These are phyloP conservation scores for Yamadazyma sp. DNA, from an alignment of 1,139 yeast species.

Conservation along the genomic window DNA sequence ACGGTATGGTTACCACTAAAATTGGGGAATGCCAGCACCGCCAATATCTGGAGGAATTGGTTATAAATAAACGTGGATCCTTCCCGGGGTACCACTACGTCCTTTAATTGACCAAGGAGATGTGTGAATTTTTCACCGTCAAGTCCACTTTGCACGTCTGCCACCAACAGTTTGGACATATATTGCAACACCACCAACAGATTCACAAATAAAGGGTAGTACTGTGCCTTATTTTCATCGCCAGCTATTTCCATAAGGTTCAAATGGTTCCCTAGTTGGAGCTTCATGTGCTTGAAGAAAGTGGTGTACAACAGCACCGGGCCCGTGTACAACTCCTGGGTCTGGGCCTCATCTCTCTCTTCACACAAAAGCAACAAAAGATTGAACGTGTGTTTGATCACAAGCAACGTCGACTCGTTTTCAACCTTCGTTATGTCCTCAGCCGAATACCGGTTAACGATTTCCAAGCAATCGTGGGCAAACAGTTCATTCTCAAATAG, in stretches of 20 bases:
- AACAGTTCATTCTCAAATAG: slow-evolving; percentile 14
- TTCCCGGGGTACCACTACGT: slow-evolving; percentile 13
- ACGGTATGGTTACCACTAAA: slow-evolving; percentile 6
- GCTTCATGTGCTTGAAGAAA: slow-evolving; percentile 20
- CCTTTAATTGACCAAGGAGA: slow-evolving; percentile 4
- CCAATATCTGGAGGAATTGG: slow-evolving; percentile 14
- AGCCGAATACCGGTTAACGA: slow-evolving; percentile 10
- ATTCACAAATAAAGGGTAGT: slow-evolving; percentile 9
- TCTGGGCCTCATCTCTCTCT: slow-evolving; percentile 12
- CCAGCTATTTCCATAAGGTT: slow-evolving; percentile 12
- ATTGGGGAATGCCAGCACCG: slow-evolving; percentile 10
- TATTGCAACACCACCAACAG: slow-evolving; percentile 11
- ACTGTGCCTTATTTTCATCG: slow-evolving; percentile 14
- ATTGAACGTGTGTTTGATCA: slow-evolving; percentile 20
- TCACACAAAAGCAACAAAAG: slow-evolving; percentile 19
- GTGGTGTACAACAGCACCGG: slow-evolving; percentile 5
- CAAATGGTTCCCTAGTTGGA: slow-evolving; percentile 21
- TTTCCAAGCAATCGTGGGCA: slow-evolving; percentile 14
- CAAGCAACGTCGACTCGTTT: slow-evolving; percentile 3
- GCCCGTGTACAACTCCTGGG: slow-evolving; percentile 11
- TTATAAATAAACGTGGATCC: slow-evolving; percentile 12
- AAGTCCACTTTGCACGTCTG: background rate
- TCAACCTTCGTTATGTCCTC: background rate
- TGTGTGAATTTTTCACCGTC: slow-evolving; percentile 1
- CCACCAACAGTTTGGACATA: slow-evolving; percentile 11